Conservation (phyloP, 1,139 yeast genomes). For the Geotrichum macrosporum region DNA sequence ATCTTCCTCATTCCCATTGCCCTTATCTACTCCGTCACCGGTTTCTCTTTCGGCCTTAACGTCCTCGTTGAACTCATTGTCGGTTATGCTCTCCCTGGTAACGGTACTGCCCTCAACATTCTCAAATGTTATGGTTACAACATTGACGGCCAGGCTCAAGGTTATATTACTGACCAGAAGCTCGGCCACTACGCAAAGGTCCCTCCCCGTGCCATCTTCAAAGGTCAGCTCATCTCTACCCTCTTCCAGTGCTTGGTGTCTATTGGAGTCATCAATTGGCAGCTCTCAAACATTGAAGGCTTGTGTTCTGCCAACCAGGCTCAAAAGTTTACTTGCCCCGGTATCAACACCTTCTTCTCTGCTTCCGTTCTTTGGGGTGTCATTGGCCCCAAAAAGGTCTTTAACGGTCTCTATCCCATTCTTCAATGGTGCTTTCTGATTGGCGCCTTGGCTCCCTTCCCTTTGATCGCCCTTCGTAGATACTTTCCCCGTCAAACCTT, state of each 20-base stretch:
- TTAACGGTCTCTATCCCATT: slow-evolving; percentile 45
- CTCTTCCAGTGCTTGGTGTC: slow-evolving; percentile 42
- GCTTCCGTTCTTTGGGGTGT: slow-evolving; percentile 53
- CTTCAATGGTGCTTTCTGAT: slow-evolving; percentile 50
- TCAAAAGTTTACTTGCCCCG: slow-evolving; percentile 35
- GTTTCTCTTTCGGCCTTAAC: slow-evolving; percentile 50
- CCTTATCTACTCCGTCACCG: slow-evolving; percentile 48
- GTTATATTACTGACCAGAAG: slow-evolving; percentile 40
- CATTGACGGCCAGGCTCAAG: slow-evolving; percentile 55
- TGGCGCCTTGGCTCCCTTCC: slow-evolving; percentile 45
- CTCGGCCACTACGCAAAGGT: slow-evolving; percentile 57
- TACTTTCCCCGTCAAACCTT: slow-evolving; percentile 26
- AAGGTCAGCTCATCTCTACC: slow-evolving; percentile 51
- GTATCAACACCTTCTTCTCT: slow-evolving; percentile 36
- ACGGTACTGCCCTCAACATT: slow-evolving; percentile 55
- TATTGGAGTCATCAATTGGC: slow-evolving; percentile 44
- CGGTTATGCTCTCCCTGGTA: slow-evolving; percentile 61
- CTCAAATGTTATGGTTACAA: slow-evolving; percentile 56
- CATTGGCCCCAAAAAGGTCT: slow-evolving; percentile 57
- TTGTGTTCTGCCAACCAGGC: slow-evolving; percentile 46
- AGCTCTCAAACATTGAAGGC: slow-evolving; percentile 42
- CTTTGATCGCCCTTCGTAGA: slow-evolving; percentile 41
- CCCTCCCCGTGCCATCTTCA: slow-evolving; percentile 59
- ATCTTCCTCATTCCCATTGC: slow-evolving; percentile 51
- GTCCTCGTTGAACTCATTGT: slow-evolving; percentile 54